Evolutionary conservation across 1,139 yeast genomes (phyloP).

Genomic region (Scheffersomyces insectosa): DNA sequence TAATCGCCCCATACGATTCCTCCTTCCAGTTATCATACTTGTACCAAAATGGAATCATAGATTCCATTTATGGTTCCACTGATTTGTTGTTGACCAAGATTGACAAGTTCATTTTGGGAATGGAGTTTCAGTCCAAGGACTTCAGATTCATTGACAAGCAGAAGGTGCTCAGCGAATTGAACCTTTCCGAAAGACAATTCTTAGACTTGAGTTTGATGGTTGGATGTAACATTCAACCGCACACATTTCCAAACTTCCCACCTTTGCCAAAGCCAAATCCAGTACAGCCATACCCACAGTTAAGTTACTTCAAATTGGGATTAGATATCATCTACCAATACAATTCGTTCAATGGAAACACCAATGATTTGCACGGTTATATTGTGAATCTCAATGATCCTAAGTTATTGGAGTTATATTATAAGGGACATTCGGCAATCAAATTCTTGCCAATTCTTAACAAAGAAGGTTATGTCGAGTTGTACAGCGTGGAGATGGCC

Average conservation of each 20-base stretch:
- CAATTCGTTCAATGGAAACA: conserved; percentile 28
- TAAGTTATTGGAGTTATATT: conserved; percentile 36
- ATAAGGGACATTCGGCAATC: conserved; percentile 41
- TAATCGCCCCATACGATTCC: conserved; percentile 83
- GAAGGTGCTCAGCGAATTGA: conserved; percentile 61
- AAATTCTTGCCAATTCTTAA: conserved; percentile 68
- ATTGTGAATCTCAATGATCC: conserved; percentile 41
- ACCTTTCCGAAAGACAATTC: conserved; percentile 63
- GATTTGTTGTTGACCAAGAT: conserved; percentile 67
- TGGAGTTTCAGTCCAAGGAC: conserved; percentile 66
- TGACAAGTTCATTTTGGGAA: conserved; percentile 70
- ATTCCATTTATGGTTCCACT: conserved; percentile 82
- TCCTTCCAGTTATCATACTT: conserved; percentile 81
- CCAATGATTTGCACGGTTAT: conserved; percentile 36
- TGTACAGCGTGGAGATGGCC: conserved; percentile 45
- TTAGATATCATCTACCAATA: conserved; percentile 45
- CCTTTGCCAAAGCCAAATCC: conserved; percentile 49
- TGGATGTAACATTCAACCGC: conserved; percentile 77
- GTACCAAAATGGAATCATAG: conserved; percentile 55
- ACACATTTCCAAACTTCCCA: conserved; percentile 59
- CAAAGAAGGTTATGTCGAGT: conserved; percentile 66
- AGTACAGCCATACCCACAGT: conserved; percentile 43
- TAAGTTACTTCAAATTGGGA: conserved; percentile 45
- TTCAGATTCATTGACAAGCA: conserved; percentile 67
- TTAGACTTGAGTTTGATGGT: conserved; percentile 73